Base-by-base conservation (phyloP, 1,139 yeast species). In the Nakaseomyces glabratus region DNA sequence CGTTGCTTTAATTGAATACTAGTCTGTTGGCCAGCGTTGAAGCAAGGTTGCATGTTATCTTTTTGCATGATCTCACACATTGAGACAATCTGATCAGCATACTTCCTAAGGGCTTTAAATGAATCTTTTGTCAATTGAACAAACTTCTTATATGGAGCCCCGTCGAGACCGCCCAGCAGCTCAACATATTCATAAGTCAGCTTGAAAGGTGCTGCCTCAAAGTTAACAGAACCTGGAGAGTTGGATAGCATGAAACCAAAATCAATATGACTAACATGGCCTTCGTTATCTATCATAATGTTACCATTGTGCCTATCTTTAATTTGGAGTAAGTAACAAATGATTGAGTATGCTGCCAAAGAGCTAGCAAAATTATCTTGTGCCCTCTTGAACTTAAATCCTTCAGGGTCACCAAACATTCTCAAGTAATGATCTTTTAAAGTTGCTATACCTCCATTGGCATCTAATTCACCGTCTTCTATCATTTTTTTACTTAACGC, bases 241-340 rank as follows among this genome's bases (percentile, higher is more conserved):
- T 90, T 90, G 0, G 95, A 84, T 4, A 90, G 64, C 51, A 90
- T 61, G 55, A 86, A 90, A 0, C 98, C 98, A 63, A 90, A 90
- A 61, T 90, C 98, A 47, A 90, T 90, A 56, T 90, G 98, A 33
- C 86, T 78, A 10, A 90, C 80, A 55, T 90, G 97, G 0, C 98
- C 98, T 45, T 88, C 95, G 42, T 78, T 76, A 54, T 90, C 98
- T 12, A 90, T 62, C 82, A 90, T 79, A 33, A 90, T 88, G 57
- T 90, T 90, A 51, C 98, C 98, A 57, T 90, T 90, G 53, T 90
- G 98, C 42, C 98, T 71, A 57, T 90, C 98, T 51, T 90, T 90
- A 36, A 90, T 82, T 58, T 90, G 97, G 31, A 90, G 65, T 20
- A 88, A 62, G 50, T 90, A 90, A 53, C 95, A 86, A 28, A 90